These are phyloP conservation scores for Calonectria pseudoturangicola DNA, from an alignment of 2,329 filamentous ascomycete genomes.

Conservation along the genomic window DNA sequence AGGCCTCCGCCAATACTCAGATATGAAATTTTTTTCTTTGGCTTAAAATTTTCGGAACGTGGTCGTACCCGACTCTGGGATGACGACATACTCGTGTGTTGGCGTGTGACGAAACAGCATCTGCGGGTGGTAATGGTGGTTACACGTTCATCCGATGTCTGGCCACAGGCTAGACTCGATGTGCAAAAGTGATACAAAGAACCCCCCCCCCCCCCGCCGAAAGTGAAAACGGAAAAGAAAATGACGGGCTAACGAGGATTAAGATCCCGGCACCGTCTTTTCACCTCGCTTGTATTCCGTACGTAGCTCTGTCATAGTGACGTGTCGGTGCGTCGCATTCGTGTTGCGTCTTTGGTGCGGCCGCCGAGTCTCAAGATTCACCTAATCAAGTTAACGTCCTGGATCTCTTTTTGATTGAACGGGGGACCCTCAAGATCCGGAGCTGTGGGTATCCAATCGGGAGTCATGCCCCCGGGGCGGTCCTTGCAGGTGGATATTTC, in stretches of 20 bases:
- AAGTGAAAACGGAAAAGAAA: neutral
- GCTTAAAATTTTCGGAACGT: constrained; percentile 6
- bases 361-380: constrained; percentile 19
- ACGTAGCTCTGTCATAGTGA: constrained; percentile 7
- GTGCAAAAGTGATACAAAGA: neutral
- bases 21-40: no score
- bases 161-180: neutral
- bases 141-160: constrained; percentile 24
- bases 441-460: constrained; percentile 44
- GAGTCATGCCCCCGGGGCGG: constrained; percentile 33
- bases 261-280: neutral
- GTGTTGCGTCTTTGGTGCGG: constrained; percentile 18
- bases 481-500: constrained; percentile 27
- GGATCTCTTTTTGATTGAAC: constrained; percentile 1
- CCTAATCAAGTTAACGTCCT: constrained; percentile 38
- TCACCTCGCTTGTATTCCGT: neutral
- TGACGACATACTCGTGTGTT: neutral
- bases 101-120: neutral
- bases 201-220: neutral
- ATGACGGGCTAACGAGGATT: neutral
- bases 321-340: constrained; percentile 26
- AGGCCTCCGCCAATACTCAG: neutral
- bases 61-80: neutral
- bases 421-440: constrained; percentile 38
- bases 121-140: neutral